These are phyloP conservation scores for Akanthomyces muscarius DNA, from an alignment of 2,329 filamentous ascomycete species.

Conservation along the genomic window DNA sequence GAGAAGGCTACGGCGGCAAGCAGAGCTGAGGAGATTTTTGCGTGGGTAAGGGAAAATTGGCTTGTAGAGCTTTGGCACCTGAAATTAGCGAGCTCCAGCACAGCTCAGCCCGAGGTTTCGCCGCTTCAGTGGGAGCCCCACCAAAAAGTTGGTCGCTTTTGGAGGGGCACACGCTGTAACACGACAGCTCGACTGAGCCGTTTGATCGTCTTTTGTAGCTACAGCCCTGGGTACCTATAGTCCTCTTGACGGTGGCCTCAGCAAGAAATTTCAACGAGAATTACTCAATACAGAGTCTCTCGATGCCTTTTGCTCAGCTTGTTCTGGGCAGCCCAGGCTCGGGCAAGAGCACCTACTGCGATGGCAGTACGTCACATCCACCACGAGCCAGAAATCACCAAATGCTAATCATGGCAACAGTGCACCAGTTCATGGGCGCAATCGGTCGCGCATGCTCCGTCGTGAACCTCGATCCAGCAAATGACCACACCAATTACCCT, in stretches of 20 bases:
- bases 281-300: accelerated
- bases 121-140: constrained; percentile 12
- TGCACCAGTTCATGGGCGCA: constrained; percentile 96
- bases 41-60: constrained; percentile 17
- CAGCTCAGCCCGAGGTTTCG: constrained; percentile 14
- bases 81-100: background rate
- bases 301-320: constrained; percentile 67
- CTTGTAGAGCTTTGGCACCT: background rate
- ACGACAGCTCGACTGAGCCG: background rate
- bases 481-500: constrained; percentile 85
- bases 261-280: background rate
- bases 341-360: constrained; percentile 96
- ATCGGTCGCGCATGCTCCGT: constrained; percentile 93
- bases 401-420: constrained; percentile 32
- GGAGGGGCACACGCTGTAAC: constrained; percentile 13
- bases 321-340: constrained; percentile 91
- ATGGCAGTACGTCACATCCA: constrained; percentile 64
- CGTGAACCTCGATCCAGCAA: constrained; percentile 95
- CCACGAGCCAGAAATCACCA: background rate
- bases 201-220: background rate
- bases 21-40: constrained; percentile 15
- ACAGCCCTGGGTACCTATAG: background rate
- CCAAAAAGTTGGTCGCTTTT: constrained; percentile 13
- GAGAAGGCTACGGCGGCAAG: background rate
- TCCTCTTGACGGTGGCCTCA: background rate